Conservation (phyloP, 116 monocot genomes). For the Posidonia oceanica region DNA sequence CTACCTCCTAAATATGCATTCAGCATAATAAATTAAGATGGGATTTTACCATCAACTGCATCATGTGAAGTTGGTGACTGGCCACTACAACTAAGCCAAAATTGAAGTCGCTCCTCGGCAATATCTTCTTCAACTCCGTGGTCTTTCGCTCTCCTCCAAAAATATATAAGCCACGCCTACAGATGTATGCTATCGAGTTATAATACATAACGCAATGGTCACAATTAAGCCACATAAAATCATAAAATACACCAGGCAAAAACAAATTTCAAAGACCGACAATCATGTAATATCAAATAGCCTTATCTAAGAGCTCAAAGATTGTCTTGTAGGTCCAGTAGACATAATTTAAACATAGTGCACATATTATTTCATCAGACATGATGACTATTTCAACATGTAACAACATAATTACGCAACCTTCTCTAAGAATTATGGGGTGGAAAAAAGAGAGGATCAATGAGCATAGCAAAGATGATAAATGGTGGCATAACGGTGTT, state of each 20-base stretch:
- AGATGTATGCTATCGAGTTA: neutral
- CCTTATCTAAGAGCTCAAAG: no score
- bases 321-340: no score
- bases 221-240: neutral
- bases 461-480: no score
- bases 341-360: no score
- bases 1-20: no score
- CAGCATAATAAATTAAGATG: neutral
- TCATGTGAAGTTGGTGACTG: slow-evolving; percentile 65
- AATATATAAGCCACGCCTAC: slow-evolving; percentile 83
- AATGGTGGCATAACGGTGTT: no score
- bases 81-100: slow-evolving; percentile 41
- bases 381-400: no score
- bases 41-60: slow-evolving; percentile 61
- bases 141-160: slow-evolving; percentile 79
- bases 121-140: slow-evolving; percentile 71
- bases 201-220: neutral
- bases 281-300: no score
- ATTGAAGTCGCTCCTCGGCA: slow-evolving; percentile 64
- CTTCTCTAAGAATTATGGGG: no score
- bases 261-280: neutral
- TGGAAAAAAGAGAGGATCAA: no score
- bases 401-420: no score
- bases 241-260: neutral
- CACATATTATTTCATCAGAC: no score